Evolutionary conservation across 2,329 filamentous ascomycete genomes (phyloP).

Genomic region (Ascochyta fabae): DNA sequence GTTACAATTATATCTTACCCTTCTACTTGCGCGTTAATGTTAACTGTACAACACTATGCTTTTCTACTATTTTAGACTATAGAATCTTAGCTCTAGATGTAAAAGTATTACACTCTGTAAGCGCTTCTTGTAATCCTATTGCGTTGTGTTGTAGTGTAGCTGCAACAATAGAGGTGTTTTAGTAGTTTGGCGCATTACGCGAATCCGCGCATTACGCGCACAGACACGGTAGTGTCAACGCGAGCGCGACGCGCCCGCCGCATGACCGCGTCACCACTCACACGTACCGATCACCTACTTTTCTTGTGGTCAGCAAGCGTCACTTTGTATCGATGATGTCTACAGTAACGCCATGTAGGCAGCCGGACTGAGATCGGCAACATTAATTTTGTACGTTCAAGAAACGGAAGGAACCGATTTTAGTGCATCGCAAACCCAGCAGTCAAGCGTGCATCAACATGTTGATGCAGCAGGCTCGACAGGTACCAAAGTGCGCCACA

Average conservation of each 20-base stretch:
- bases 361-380: neutral
- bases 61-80: too few relatives aligned
- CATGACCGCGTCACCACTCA: neutral
- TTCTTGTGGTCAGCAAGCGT: neutral
- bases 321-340: neutral
- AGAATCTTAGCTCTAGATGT: too few relatives aligned
- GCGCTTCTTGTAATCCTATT: too few relatives aligned
- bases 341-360: neutral
- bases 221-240: too few relatives aligned
- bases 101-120: too few relatives aligned
- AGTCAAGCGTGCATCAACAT: conserved; percentile 1
- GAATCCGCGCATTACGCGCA: too few relatives aligned
- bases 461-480: neutral
- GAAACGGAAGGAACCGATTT: neutral
- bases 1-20: too few relatives aligned
- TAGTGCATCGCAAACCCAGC: neutral
- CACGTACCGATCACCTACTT: neutral
- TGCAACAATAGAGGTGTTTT: too few relatives aligned
- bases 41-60: too few relatives aligned
- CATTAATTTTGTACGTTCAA: neutral
- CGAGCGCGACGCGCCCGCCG: neutral
- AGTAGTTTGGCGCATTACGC: too few relatives aligned
- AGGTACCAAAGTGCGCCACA: neutral
- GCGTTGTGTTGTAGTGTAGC: too few relatives aligned
- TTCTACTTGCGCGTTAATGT: too few relatives aligned